Percentiles rank a stretch among this genome's conserved stretches.
phyloP scores from a whole-genome alignment of 1,284 basidiomycete species.

The Moniliella sp. region DNA sequence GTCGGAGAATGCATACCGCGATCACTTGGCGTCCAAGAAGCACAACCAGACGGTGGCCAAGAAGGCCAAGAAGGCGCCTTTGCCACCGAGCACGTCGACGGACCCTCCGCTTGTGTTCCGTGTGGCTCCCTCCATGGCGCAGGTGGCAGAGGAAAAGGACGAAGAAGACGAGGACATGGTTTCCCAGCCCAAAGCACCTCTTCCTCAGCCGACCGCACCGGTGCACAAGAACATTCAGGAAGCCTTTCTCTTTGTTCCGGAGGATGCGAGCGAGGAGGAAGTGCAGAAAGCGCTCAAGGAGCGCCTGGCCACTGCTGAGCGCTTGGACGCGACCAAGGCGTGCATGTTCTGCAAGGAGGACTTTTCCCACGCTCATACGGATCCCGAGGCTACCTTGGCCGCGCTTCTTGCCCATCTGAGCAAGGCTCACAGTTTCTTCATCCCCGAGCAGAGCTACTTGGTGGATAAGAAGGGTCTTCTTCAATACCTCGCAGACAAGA shows the following conservation, averaged over 20 bases:
- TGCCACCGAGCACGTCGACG: slow-evolving; percentile 3
- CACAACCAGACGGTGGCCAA: slow-evolving; percentile 62
- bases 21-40: slow-evolving; percentile 70
- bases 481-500: slow-evolving; percentile 72
- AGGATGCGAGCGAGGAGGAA: slow-evolving; percentile 19
- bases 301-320: slow-evolving; percentile 18
- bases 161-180: not conserved
- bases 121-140: slow-evolving; percentile 3
- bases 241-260: no score
- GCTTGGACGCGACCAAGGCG: slow-evolving; percentile 18
- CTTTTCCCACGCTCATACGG: slow-evolving; percentile 36
- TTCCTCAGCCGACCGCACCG: not conserved
- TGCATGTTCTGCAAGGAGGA: slow-evolving; percentile 55
- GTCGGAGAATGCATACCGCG: slow-evolving; percentile 65
- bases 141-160: not conserved
- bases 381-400: slow-evolving; percentile 42
- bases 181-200: not conserved
- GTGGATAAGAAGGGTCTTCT: slow-evolving; percentile 62
- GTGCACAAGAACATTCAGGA: no score
- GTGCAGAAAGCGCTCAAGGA: slow-evolving; percentile 21
- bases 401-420: slow-evolving; percentile 72
- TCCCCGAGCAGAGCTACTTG: slow-evolving; percentile 80
- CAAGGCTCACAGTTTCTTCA: slow-evolving; percentile 68
- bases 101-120: slow-evolving; percentile 10
- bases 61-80: slow-evolving; percentile 2